These are phyloP conservation scores for Linum trigynum DNA, from an alignment of 345 rosid species.

Conservation along the genomic window DNA sequence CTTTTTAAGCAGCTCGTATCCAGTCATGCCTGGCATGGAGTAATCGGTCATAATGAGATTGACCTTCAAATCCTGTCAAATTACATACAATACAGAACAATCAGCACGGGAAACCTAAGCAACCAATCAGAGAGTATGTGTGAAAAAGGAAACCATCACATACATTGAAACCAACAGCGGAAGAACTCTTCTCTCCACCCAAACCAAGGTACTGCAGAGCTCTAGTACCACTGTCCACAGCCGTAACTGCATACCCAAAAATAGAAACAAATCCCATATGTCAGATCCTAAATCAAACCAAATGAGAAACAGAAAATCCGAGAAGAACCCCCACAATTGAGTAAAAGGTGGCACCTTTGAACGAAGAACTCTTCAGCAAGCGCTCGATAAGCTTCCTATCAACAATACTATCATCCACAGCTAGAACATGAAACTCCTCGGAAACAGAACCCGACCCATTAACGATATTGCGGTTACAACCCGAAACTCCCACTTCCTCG, in stretches of 20 bases:
- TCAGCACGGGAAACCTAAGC: background rate
- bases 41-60: slow-evolving; percentile 75
- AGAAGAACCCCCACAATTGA: background rate
- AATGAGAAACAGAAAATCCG: too few species aligned
- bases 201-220: slow-evolving; percentile 72
- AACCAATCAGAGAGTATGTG: slow-evolving; percentile 8
- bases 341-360: slow-evolving; percentile 43
- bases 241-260: slow-evolving; percentile 40
- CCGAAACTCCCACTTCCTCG: slow-evolving; percentile 9
- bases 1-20: slow-evolving; percentile 68
- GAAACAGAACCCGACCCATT: slow-evolving; percentile 11
- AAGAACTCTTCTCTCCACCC: slow-evolving; percentile 43
- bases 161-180: slow-evolving; percentile 54
- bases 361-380: slow-evolving; percentile 62
- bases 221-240: slow-evolving; percentile 61
- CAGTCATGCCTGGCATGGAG: slow-evolving; percentile 86
- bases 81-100: background rate
- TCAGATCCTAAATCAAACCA: background rate
- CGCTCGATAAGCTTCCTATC: slow-evolving; percentile 76
- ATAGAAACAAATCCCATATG: too few species aligned
- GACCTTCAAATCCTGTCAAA: slow-evolving; percentile 53
- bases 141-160: slow-evolving; percentile 8
- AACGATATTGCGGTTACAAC: background rate
- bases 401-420: slow-evolving; percentile 77
- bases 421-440: slow-evolving; percentile 79